A percentile compares a stretch with the other conserved stretches of the same genome.
phyloP scores from a whole-genome alignment of 208 protist genomes.

The Angomonas ambiguus region DNA sequence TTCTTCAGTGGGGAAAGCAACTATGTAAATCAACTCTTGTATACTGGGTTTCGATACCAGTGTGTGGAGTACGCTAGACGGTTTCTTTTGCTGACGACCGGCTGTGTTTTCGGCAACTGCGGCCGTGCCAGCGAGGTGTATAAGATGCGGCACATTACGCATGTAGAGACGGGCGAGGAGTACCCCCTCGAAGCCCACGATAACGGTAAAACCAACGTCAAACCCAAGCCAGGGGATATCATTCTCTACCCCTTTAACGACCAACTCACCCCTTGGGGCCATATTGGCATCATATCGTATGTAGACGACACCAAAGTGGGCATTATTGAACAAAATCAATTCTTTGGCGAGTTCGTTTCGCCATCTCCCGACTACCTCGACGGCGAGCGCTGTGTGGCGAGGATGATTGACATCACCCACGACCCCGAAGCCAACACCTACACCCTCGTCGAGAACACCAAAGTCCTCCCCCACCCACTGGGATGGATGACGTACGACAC shows the following conservation, averaged over 20 bases:
- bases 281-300: constrained; percentile 70
- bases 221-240: constrained; percentile 53
- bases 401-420: constrained; percentile 33
- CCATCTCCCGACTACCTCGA: constrained; percentile 44
- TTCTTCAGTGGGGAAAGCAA: constrained; percentile 82
- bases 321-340: constrained; percentile 75
- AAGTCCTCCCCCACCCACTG: constrained; percentile 20
- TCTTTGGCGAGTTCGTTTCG: constrained; percentile 45
- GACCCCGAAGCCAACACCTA: constrained; percentile 31
- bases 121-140: constrained; percentile 65
- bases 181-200: constrained; percentile 39
- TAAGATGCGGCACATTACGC: constrained; percentile 46
- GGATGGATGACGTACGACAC: constrained; percentile 65
- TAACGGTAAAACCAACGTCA: constrained; percentile 39
- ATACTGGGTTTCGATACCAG: constrained; percentile 77
- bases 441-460: constrained; percentile 25
- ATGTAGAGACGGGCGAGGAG: constrained; percentile 52
- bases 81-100: constrained; percentile 66
- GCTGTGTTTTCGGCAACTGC: constrained; percentile 67
- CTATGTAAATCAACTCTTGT: constrained; percentile 57
- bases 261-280: constrained; percentile 55
- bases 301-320: constrained; percentile 59
- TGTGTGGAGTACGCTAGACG: constrained; percentile 80
- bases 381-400: constrained; percentile 58
- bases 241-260: constrained; percentile 64